Conservation (phyloP, 176 grass and related monocot genomes). For the Zoysia pacifica region DNA sequence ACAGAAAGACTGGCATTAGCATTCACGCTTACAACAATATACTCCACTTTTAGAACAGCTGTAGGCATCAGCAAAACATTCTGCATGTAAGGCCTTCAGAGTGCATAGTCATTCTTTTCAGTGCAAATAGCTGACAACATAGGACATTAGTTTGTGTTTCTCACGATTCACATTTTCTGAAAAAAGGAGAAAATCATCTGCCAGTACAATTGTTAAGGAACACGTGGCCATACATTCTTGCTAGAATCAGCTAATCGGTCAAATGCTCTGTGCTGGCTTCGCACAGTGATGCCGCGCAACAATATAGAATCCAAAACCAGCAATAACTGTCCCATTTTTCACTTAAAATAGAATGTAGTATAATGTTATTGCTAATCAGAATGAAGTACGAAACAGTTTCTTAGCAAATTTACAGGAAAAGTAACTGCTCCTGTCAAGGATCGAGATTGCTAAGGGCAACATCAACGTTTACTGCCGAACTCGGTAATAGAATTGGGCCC, state of each 20-base stretch:
- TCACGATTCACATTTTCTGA: slow-evolving; percentile 29
- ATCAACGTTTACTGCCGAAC: too few species aligned
- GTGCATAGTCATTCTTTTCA: slow-evolving; percentile 17
- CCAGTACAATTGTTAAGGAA: not conserved
- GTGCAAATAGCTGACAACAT: not conserved
- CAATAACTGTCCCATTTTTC: slow-evolving; percentile 1
- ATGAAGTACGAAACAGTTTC: slow-evolving; percentile 8
- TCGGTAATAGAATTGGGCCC: too few species aligned
- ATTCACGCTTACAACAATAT: not conserved
- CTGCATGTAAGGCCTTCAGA: not conserved
- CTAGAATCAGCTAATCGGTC: slow-evolving; percentile 1
- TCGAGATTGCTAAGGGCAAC: not conserved
- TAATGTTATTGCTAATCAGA: slow-evolving; percentile 1
- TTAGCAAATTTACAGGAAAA: slow-evolving; percentile 16
- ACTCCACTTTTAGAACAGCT: not conserved
- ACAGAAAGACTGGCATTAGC: not conserved
- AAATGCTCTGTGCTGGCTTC: slow-evolving; percentile 17
- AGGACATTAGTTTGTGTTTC: slow-evolving; percentile 18
- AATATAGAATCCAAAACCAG: not conserved
- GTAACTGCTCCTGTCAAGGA: not conserved
- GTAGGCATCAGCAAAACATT: not conserved
- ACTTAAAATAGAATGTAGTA: not conserved
- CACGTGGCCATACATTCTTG: slow-evolving; percentile 21
- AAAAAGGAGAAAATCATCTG: not conserved
- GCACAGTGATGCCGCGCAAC: slow-evolving; percentile 11